Base-by-base conservation (phyloP, 2,329 filamentous ascomycete species). In the Ilyonectria sp. region DNA sequence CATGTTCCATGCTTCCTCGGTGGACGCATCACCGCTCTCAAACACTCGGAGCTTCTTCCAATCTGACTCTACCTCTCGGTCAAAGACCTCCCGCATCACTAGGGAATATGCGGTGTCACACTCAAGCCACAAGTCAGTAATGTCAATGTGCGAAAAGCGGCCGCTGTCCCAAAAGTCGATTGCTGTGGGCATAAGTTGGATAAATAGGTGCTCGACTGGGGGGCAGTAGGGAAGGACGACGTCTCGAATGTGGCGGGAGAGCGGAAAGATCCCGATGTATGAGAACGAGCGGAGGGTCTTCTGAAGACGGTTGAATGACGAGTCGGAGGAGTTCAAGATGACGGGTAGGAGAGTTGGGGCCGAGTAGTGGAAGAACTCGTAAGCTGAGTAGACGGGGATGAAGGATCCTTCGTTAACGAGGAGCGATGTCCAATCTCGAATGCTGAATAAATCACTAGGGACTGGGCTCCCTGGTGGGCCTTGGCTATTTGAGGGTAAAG, bases 361-460 rank as follows among this genome's bases (percentile, higher is more conserved):
- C 1, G 85, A 83, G 50, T 89, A 89, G 40, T 90, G 83, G 74
- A 91, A 93, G 79, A 91, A 94, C 73, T 94, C 90, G 77, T 93
- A 92, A 4, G 88, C 90, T 53, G 87, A 86, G 80, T 93, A 95
- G 6, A 89, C 91, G 64, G 86, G 86, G n/a, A 92, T 86, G 5
- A 90, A 93, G 0, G 92, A 93, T 9, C 92, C 92, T 80, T 95
- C 93, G 76, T 95, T 95, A 70, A 94, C 87, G 2, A 87, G 82
- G 0, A 94, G 74, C 19, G 87, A 85, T 0, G 84, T 85, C 93
- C 93, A 95, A 2, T 87, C 86, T 1, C 87, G 85, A n/a, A 87
- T 81, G 29, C 85, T 84, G 50, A 93, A 86, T 1, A 94, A 79
- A 11, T 76, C 77, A 69, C 78, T 81, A 2, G 78, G 75, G 13